Conservation (phyloP, 805 yeast species). For the Pichia nanzhaoensis region DNA sequence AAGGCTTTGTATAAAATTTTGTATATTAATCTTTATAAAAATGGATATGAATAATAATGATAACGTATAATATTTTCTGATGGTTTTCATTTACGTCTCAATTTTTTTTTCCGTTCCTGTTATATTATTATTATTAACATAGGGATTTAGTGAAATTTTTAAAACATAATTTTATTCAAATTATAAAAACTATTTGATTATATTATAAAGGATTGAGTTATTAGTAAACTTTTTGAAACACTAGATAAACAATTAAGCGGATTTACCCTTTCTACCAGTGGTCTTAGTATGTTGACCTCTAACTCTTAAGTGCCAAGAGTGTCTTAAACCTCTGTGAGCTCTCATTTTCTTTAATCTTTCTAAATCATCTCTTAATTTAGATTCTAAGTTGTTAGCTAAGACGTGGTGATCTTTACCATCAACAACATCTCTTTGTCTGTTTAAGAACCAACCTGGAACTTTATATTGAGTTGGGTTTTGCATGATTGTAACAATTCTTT, state of each 20-base stretch:
- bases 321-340: constrained; percentile 99
- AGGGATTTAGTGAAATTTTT: no score
- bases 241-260: constrained; percentile 23
- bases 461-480: constrained; percentile 99
- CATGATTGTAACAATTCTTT: constrained; percentile 99
- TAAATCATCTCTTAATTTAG: constrained; percentile 98
- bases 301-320: constrained; percentile 99
- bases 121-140: no score
- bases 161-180: neutral
- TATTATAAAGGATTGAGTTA: constrained; percentile 1
- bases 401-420: constrained; percentile 99
- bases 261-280: constrained; percentile 92
- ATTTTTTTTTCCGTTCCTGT: no score
- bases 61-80: no score
- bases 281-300: constrained; percentile 99
- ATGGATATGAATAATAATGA: no score
- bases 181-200: neutral
- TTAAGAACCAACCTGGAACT: constrained; percentile 99
- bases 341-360: constrained; percentile 99
- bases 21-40: no score
- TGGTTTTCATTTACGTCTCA: no score
- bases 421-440: constrained; percentile 97
- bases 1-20: no score
- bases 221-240: neutral
- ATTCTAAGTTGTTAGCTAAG: constrained; percentile 97